Conservation (phyloP, 2,329 filamentous ascomycete species). For the Colletotrichum trifolii region DNA sequence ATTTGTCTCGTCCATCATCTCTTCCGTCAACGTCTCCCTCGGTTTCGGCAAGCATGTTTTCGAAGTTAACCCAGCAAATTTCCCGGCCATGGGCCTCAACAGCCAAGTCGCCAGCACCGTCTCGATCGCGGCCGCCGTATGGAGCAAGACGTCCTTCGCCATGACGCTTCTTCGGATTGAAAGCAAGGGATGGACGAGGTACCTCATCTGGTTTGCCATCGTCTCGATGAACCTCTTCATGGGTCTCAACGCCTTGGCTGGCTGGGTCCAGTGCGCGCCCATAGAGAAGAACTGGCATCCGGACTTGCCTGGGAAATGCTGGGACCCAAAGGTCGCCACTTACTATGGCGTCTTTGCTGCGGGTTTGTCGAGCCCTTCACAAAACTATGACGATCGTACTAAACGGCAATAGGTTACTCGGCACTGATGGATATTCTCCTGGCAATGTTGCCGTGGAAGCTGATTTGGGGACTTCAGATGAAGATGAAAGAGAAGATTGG, state of each 20-base stretch:
- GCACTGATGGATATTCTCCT: conserved; percentile 33
- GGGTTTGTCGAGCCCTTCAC: conserved; percentile 2
- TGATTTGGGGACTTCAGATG: conserved; percentile 37
- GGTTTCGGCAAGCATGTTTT: conserved; percentile 39
- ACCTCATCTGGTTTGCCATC: conserved; percentile 47
- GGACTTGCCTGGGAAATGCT: conserved; percentile 23
- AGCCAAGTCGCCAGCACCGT: conserved; percentile 44
- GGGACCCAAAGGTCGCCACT: conserved; percentile 28
- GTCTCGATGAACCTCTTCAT: conserved; percentile 45
- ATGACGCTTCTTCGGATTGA: conserved; percentile 49
- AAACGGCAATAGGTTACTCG: conserved; percentile 8
- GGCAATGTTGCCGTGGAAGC: conserved; percentile 29
- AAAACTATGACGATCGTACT: not conserved
- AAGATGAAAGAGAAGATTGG: conserved; percentile 32
- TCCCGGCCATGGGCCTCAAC: conserved; percentile 33
- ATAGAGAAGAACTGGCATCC: conserved; percentile 28
- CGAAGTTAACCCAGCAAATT: conserved; percentile 23
- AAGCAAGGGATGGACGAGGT: conserved; percentile 40
- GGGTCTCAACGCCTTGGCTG: conserved; percentile 37
- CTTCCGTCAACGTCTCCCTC: conserved; percentile 21
- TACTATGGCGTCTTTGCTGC: conserved; percentile 37
- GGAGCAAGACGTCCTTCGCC: conserved; percentile 52
- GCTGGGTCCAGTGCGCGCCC: conserved; percentile 38
- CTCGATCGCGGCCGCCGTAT: conserved; percentile 48
- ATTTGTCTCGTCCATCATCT: conserved; percentile 6